Conservation (phyloP, 306 rosid genomes). For the Quercus robur region DNA sequence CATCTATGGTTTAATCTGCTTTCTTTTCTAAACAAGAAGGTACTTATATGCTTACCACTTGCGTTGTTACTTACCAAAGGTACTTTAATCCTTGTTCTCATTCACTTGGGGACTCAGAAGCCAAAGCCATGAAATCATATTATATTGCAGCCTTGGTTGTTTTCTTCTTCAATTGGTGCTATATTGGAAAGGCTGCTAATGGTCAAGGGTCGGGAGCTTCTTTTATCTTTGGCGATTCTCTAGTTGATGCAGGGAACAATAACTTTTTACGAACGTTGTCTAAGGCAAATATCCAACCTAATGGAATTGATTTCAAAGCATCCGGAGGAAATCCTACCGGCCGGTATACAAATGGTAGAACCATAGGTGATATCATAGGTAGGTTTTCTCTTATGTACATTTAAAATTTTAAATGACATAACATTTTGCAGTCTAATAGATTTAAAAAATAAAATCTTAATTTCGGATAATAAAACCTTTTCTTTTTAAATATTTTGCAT, state of each 20-base stretch:
- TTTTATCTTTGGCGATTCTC: slow-evolving; percentile 88
- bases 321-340: slow-evolving; percentile 87
- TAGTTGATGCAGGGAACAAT: slow-evolving; percentile 93
- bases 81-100: slow-evolving; percentile 9
- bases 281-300: slow-evolving; percentile 73
- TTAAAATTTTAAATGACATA: no score
- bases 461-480: neutral
- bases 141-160: slow-evolving; percentile 21
- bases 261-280: slow-evolving; percentile 75
- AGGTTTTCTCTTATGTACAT: neutral
- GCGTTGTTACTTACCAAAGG: neutral
- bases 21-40: neutral
- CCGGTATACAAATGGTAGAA: slow-evolving; percentile 89
- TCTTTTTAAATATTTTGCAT: neutral
- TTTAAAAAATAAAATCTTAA: no score
- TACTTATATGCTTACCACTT: slow-evolving; percentile 27
- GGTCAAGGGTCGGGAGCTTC: slow-evolving; percentile 64
- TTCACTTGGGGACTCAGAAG: neutral
- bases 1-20: neutral
- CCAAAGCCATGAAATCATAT: slow-evolving; percentile 2
- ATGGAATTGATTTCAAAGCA: slow-evolving; percentile 80
- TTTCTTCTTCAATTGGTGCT: slow-evolving; percentile 22
- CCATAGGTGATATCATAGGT: slow-evolving; percentile 90
- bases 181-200: slow-evolving; percentile 34
- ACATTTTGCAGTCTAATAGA: no score